Evolutionary conservation across 352 stramenopile genomes (phyloP), one percentile per base, ranked within the genome.

Genomic region (Globisporangium nodosum): DNA sequence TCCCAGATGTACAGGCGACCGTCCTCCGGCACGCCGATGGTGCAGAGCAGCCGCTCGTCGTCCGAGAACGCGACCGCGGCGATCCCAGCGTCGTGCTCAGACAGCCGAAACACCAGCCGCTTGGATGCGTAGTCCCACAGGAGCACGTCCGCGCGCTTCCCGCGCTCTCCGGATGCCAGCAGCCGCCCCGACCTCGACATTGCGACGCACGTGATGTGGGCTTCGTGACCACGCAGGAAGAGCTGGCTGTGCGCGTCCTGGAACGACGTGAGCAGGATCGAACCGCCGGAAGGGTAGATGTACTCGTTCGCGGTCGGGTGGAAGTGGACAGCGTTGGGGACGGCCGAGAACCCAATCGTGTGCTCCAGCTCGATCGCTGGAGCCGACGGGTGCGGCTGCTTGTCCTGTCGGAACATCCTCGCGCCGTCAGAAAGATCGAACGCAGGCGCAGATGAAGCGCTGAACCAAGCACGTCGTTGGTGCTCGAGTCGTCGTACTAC

Each of bases 71-170:
- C 76, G 5, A 98, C 61, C 11, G 76, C 74, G 37, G 83, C 75
- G 50, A 98, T 79, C n/a, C 87, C 91, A 58, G 76, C 63, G 65
- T 98, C 92, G 73, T 98, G 91, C 61, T 98, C 93, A 3, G 75
- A 82, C 20, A 98, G 70, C 12, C 92, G 68, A 49, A 95, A 96
- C 6, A 92, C 61, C 15, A 94, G 49, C n/a, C 72, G 56, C 49
- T 78, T 73, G 37, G 73, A 64, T 27, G 71, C 56, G 52, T 93
- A 93, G 55, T 96, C 88, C 92, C 92, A 98, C 39, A 98, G 72
- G 27, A 97, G 60, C 40, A 97, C 79, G 56, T 98, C 92, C 5
- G 90, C 86, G 31, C 81, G 74, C 7, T 73, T 70, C 1, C 92
- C 84, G 15, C 71, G 65, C 59, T 97, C 88, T 6, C 90, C 93